A percentile compares a stretch with the other conserved stretches of the same genome.
Evolutionary conservation across 768 basidiomycete species (phyloP).

Genomic region (Boletus eberwhitei): DNA sequence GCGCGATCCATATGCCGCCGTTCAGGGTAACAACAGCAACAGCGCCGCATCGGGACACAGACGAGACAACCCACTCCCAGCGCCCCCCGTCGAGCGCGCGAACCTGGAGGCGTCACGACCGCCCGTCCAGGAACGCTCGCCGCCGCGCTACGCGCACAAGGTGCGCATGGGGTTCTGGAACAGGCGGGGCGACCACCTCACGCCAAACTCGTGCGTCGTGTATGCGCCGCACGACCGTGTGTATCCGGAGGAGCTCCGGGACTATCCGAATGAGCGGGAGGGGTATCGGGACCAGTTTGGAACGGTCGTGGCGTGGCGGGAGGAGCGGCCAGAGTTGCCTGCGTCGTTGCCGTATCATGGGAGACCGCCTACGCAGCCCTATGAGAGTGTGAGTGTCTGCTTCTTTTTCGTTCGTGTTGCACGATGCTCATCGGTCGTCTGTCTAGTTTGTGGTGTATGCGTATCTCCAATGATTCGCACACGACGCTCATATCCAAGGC

Average conservation of each 20-base stretch:
- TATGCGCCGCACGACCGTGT: conserved; percentile 55
- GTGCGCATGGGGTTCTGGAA: conserved; percentile 69
- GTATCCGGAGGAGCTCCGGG: conserved; percentile 59
- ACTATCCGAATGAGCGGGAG: conserved; percentile 53
- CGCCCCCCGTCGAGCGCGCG: conserved; percentile 27
- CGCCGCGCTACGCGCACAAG: conserved; percentile 29
- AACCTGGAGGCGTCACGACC: conserved; percentile 24
- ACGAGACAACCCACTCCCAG: conserved; percentile 30
- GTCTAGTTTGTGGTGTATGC: conserved; percentile 41
- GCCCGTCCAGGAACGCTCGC: conserved; percentile 29
- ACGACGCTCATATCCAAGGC: not conserved
- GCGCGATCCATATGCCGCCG: conserved; percentile 9
- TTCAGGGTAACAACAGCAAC: not conserved
- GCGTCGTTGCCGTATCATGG: conserved; percentile 61
- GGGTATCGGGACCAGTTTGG: conserved; percentile 59
- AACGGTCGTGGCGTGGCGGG: conserved; percentile 37
- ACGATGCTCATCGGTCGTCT: not conserved
- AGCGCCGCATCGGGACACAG: not conserved
- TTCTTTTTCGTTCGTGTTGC: not conserved
- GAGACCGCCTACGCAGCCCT: conserved; percentile 50
- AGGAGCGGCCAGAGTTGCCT: conserved; percentile 52
- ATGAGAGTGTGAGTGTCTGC: conserved; percentile 43
- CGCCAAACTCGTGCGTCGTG: conserved; percentile 52
- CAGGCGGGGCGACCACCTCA: conserved; percentile 69
- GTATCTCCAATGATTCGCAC: conserved; percentile 23